Evolutionary conservation across 163 green algal genomes (phyloP).

Genomic region (Coccomyxa subellipsoidea): DNA sequence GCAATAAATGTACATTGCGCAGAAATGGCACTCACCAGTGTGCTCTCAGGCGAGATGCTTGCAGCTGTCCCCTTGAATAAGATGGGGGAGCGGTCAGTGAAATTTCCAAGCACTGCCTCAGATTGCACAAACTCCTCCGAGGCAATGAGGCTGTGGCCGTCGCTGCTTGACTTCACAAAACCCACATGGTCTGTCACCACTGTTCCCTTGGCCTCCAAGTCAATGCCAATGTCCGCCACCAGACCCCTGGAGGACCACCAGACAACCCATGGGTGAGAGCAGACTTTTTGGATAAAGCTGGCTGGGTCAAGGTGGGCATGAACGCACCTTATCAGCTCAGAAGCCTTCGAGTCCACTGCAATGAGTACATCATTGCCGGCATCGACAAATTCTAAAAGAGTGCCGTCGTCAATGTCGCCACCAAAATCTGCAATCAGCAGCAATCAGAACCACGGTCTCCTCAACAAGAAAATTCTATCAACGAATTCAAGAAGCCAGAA

Average conservation of each 20-base stretch:
- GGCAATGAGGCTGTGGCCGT: conserved; percentile 37
- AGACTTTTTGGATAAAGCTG: neutral
- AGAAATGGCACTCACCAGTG: conserved; percentile 45
- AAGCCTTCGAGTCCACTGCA: conserved; percentile 16
- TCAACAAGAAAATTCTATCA: neutral
- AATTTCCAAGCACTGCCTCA: neutral
- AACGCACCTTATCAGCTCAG: conserved; percentile 22
- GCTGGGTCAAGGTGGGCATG: conserved; percentile 22
- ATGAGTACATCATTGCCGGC: conserved; percentile 25
- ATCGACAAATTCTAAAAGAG: conserved; percentile 34
- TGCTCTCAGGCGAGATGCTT: conserved; percentile 51
- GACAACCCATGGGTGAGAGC: neutral
- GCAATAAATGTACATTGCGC: neutral
- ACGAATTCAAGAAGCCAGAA: neutral
- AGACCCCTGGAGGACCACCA: conserved; percentile 38
- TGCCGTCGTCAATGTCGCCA: conserved; percentile 17
- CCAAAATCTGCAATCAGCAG: conserved; percentile 35
- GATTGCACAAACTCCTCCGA: conserved; percentile 11
- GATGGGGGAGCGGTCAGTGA: conserved; percentile 39
- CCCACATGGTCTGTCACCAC: conserved; percentile 63
- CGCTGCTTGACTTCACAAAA: conserved; percentile 13
- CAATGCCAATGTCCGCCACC: conserved; percentile 62
- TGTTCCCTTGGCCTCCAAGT: conserved; percentile 61
- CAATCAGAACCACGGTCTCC: neutral
- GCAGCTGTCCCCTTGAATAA: conserved; percentile 62